Evolutionary conservation across 306 rosid species (phyloP), one percentile per base, ranked within the genome.

Genomic region (Medicago truncatula): DNA sequence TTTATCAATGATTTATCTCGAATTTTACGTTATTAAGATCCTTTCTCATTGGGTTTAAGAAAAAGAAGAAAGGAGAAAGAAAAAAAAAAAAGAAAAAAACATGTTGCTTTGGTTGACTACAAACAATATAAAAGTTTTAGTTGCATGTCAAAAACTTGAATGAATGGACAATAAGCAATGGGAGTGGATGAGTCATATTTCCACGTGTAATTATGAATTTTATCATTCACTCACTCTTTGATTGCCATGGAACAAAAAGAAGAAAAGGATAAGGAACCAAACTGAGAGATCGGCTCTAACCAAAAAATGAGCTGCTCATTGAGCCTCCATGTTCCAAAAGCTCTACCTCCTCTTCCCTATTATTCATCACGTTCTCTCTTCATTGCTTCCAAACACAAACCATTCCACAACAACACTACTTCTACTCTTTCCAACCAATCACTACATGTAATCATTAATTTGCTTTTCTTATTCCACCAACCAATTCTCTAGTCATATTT

Each of bases 261-360:
- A 10, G 20, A 74, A 66, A 81, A 40, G 72, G 91, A 88, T 87
- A 87, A 89, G 89, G 70, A 73, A 80, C 49, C 72, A 74, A 43
- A 74, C 71, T 25, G 13, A 61, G 46, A 57, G 28, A 76, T 34
- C 57, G 83, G 79, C 80, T 77, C 81, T 28, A 20, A 11, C 21
- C 8, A 47, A 78, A 78, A 87, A 39, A 94, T 92, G 98, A 90
- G 87, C 84, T 85, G 21, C 87, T 81, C 86, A 25, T 52, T 85
- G 74, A 82, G 79, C 90, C 75, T 85, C 83, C 95, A 81, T 83
- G 80, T 87, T 73, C 90, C 97, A 61, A 89, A 82, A 87, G 97
- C 96, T 82, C 75, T 86, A 52, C 96, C 98, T 87, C 80, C 88
- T 78, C 88, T 89, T 52, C 57, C 67, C 81, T 46, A 71, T 65